These are phyloP conservation scores for Cercospora zeae-maydis DNA, from an alignment of 2,329 filamentous ascomycete genomes.

Conservation along the genomic window DNA sequence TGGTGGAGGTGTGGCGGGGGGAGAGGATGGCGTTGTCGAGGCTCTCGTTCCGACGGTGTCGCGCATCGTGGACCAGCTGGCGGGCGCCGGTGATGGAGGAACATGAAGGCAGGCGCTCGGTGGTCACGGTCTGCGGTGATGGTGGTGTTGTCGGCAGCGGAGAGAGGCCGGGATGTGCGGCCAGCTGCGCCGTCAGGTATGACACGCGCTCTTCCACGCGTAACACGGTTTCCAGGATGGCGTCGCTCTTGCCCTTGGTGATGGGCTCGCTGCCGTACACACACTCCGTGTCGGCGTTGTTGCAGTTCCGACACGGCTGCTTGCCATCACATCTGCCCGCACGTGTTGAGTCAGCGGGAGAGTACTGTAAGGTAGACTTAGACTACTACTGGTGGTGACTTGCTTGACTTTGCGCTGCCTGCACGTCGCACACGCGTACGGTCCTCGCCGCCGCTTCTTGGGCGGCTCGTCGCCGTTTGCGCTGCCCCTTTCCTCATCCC, in stretches of 20 bases:
- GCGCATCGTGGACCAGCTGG: constrained; percentile 11
- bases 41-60: constrained; percentile 13
- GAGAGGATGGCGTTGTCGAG: constrained; percentile 17
- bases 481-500: neutral
- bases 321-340: constrained; percentile 14
- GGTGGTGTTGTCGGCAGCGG: constrained; percentile 1
- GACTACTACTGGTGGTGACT: too few relatives aligned
- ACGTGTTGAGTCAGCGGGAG: too few relatives aligned
- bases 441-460: constrained; percentile 16
- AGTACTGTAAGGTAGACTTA: too few relatives aligned
- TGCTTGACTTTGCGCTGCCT: constrained; percentile 12
- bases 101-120: constrained; percentile 10
- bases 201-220: constrained; percentile 13
- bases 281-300: constrained; percentile 5
- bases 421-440: constrained; percentile 13
- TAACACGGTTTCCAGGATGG: constrained; percentile 14
- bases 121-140: constrained; percentile 9
- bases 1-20: constrained; percentile 16
- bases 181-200: constrained; percentile 5
- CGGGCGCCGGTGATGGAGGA: constrained; percentile 14
- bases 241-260: constrained; percentile 18
- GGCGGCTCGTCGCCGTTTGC: constrained; percentile 9
- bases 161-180: neutral
- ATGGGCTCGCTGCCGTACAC: constrained; percentile 16
- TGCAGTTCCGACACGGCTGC: constrained; percentile 13